Base-by-base conservation (phyloP, 1,139 yeast genomes). In the Yamadazyma blattariae region DNA sequence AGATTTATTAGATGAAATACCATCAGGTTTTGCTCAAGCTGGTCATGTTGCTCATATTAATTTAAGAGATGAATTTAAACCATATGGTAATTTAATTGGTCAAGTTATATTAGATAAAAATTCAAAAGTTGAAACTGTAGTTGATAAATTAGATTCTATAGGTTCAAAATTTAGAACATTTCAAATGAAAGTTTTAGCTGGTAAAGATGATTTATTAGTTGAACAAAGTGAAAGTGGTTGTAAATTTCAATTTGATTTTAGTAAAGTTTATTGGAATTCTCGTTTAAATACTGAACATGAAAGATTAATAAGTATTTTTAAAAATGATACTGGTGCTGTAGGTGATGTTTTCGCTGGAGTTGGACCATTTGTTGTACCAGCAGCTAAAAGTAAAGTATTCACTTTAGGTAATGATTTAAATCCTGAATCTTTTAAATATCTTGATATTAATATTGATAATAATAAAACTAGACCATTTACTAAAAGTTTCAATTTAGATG, bases 311-410 rank as follows among this genome's bases (percentile, higher is more conserved):
- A 54, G 62, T 3, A 59, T 56, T 37, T 90, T 94, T 54, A 17
- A 17, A 17, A 73, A 80, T 9, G 7, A 23, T 7, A 27, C 25
- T 6, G 85, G 83, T 41, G 85, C 87, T 2, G 87, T 94, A 0
- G 88, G 89, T 46, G 99, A 94, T 64, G 97, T 89, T 0, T 87
- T 94, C 76, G 98, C 97, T 0, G 99, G 99, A 25, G 98, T 94
- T 2, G 99, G 99, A 0, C 99, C 99, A 3, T 94, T 94, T 66
- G 94, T 95, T 1, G 79, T 92, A 1, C 99, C 99, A 0, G 96
- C 97, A 1, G 98, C 90, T 13, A 89, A 85, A 58, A 87, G 83
- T 42, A 72, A 74, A 14, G 86, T 81, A 3, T 59, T 90, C 36
- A 95, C 87, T 0, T 67, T 90, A 50, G 97, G 97, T 13, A 94